These are phyloP conservation scores for maize (Zea mays) DNA, from an alignment of 176 grass and related monocot species.

Conservation along the genomic window Zm-B73-REFERENCE-NAM-5.0 NC_050100.1:18635501-18636000, in stretches of 20 bases:
- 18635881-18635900: slow-evolving; percentile 48
- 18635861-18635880: slow-evolving; percentile 54
- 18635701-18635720: neutral
- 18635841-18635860: slow-evolving; percentile 45
- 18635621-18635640: neutral
- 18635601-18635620: neutral
- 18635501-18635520: neutral
- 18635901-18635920: slow-evolving; percentile 23
- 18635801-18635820: too few relatives aligned
- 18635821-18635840: neutral
- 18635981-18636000: slow-evolving; percentile 33
- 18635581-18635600: neutral
- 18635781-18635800: neutral
- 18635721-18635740: too few relatives aligned
- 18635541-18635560: neutral
- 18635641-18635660: neutral
- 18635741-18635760: neutral
- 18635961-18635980: slow-evolving; percentile 35
- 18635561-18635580: neutral
- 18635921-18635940: slow-evolving; percentile 56
- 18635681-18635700: neutral
- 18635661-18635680: slow-evolving; percentile 15
- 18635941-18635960: slow-evolving; percentile 78
- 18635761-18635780: slow-evolving; percentile 23
- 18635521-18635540: neutral